Evolutionary conservation across 352 stramenopile species (phyloP).

Genomic region (Lagenidium sp.): DNA sequence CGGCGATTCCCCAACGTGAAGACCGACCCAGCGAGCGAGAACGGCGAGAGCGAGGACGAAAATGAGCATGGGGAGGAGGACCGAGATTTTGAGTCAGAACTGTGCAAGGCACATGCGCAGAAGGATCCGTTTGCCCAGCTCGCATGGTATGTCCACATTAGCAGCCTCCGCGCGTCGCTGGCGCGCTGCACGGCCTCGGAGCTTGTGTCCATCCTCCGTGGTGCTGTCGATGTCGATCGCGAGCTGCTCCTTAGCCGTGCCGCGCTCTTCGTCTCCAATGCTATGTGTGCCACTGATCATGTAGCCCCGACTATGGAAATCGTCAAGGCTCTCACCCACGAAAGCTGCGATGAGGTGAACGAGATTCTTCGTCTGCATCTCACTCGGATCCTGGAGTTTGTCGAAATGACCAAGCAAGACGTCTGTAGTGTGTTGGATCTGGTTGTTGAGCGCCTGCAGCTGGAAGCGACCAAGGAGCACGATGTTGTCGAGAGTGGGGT

Average conservation of each 20-base stretch:
- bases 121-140: background rate
- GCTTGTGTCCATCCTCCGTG: background rate
- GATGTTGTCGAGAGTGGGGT: background rate
- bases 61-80: no score
- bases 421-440: constrained; percentile 3
- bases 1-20: background rate
- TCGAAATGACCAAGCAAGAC: constrained; percentile 1
- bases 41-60: background rate
- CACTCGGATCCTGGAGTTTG: background rate
- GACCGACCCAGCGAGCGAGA: background rate
- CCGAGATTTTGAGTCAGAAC: no score
- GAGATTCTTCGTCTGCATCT: constrained; percentile 5
- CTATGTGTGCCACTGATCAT: background rate
- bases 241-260: no score
- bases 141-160: background rate
- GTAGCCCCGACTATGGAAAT: constrained; percentile 1
- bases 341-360: background rate
- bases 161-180: background rate
- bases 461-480: background rate
- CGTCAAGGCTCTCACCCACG: constrained; percentile 1
- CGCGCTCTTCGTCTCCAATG: background rate
- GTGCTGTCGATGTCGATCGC: background rate
- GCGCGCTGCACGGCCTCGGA: background rate
- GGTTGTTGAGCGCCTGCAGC: background rate
- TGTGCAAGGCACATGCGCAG: background rate